A percentile compares a stretch with the other conserved stretches of the same genome.
Evolutionary conservation across 179 eudicot species (phyloP).

Genomic region (Gypsophila paniculata): DNA sequence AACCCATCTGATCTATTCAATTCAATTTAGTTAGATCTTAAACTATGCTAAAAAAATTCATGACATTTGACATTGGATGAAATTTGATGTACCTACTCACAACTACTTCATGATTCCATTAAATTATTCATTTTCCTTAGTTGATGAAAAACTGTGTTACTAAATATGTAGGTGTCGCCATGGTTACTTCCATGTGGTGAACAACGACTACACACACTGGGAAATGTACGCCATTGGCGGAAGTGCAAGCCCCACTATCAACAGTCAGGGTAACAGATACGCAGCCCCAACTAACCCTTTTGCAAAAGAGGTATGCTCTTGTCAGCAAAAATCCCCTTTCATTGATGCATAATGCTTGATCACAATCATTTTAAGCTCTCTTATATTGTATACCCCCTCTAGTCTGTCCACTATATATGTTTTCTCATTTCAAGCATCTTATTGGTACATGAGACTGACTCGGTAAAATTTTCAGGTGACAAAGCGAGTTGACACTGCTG

Average conservation of each 20-base stretch:
- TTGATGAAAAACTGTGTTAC: background rate
- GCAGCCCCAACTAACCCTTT: constrained; percentile 31
- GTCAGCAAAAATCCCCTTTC: background rate
- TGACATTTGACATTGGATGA: too few species aligned
- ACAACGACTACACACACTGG: constrained; percentile 44
- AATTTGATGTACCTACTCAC: too few species aligned
- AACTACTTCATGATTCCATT: too few species aligned
- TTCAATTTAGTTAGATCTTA: background rate
- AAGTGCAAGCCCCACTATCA: constrained; percentile 38
- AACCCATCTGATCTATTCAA: background rate
- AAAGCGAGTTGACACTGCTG: constrained; percentile 33
- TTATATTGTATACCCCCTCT: too few species aligned
- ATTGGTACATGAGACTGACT: background rate
- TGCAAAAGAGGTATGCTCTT: constrained; percentile 32
- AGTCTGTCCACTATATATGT: too few species aligned
- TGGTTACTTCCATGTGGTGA: constrained; percentile 42
- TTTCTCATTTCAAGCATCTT: too few species aligned
- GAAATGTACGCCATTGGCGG: constrained; percentile 45
- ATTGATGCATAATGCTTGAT: background rate
- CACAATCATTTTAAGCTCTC: background rate
- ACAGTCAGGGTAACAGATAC: constrained; percentile 42
- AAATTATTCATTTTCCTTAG: too few species aligned
- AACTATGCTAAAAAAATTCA: background rate
- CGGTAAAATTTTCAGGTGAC: constrained; percentile 26
- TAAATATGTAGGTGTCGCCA: constrained; percentile 31